Conservation (phyloP, 2,329 filamentous ascomycete species). For the Stagonosporopsis rhizophila region DNA sequence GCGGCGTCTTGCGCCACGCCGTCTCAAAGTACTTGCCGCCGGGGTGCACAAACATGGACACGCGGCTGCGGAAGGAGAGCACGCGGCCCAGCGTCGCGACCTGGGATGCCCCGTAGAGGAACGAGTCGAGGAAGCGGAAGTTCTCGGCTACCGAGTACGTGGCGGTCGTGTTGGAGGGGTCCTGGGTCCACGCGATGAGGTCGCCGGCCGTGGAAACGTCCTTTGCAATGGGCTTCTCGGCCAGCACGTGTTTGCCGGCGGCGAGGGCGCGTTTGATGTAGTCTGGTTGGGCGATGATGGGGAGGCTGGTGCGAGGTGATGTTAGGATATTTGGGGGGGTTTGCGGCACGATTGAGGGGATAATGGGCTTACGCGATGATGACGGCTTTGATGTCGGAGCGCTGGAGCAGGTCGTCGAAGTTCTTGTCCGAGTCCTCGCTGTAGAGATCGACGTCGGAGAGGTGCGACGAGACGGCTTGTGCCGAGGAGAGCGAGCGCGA, state of each 20-base stretch:
- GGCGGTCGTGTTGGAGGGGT: slow-evolving; percentile 52
- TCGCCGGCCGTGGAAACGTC: slow-evolving; percentile 61
- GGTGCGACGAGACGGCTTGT: slow-evolving; percentile 47
- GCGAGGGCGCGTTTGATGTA: slow-evolving; percentile 65
- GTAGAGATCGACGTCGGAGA: slow-evolving; percentile 61
- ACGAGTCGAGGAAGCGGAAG: slow-evolving; percentile 68
- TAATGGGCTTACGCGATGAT: slow-evolving; percentile 58
- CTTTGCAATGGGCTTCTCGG: slow-evolving; percentile 72
- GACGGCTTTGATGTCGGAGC: slow-evolving; percentile 63
- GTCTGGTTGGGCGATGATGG: slow-evolving; percentile 66
- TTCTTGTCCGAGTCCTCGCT: slow-evolving; percentile 60
- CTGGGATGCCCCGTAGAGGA: slow-evolving; percentile 59
- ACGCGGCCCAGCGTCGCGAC: slow-evolving; percentile 62
- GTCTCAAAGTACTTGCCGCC: slow-evolving; percentile 65
- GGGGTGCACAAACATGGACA: slow-evolving; percentile 54
- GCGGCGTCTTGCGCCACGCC: slow-evolving; percentile 70
- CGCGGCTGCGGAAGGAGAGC: slow-evolving; percentile 60
- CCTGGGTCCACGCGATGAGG: slow-evolving; percentile 57
- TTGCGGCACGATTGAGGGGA: too few relatives aligned
- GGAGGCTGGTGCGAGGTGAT: slow-evolving; percentile 55
- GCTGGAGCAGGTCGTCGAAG: slow-evolving; percentile 61
- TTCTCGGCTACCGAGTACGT: slow-evolving; percentile 69
- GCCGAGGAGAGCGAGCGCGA: slow-evolving; percentile 68
- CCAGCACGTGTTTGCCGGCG: slow-evolving; percentile 74
- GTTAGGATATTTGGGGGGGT: too few relatives aligned